Base-by-base conservation (phyloP, 2,329 filamentous ascomycete genomes). In the Dryadomyces sulphureus region DNA sequence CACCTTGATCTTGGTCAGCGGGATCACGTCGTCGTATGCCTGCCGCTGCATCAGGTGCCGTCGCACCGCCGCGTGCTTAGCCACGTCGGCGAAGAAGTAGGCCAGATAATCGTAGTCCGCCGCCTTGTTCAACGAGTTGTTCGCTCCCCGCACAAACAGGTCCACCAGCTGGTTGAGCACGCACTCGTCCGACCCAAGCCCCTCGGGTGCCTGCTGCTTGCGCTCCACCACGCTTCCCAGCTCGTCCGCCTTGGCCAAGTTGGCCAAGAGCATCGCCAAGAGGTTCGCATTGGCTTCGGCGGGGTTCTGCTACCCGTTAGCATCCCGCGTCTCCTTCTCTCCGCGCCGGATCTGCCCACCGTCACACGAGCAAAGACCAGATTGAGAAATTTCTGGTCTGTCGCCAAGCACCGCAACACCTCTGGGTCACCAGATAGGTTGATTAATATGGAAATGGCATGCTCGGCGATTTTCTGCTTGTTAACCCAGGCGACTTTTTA, bases 161-260 rank as follows among this genome's bases (percentile, higher is more conserved):
- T 96, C 92, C 61, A 98, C 78, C 25, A 98, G 69, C 63, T 96
- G 92, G 61, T 95, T 88, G 55, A 96, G 76, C 5, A 86, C 80
- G 48, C 77, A 70, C 32, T 80, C 73, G 36, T 86, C 84, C 1
- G 77, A 82, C 6, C 77, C 79, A 7, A 94, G 73, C n/a, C 71
- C 69, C 46, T 79, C 74, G 2, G 87, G 83, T 0, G 81, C 62
- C 7, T 73, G 66, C 51, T 87, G 81, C 56, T 81, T 83, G 46
- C 83, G 68, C 5, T 70, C 68, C 11, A 90, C 63, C 5, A 95
- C 68, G 38, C 72, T 72, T 52, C 82, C 81, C 47, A 94, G 63
- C 6, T 70, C 72, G 54, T 90, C 79, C 50, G 75, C 82, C 65
- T 96, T 96, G 48, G 81, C 75, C 45, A 98, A 70, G 59, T 98